These are phyloP conservation scores for Fusarium sp. DNA, from an alignment of 2,329 filamentous ascomycete genomes.

Conservation along the genomic window DNA sequence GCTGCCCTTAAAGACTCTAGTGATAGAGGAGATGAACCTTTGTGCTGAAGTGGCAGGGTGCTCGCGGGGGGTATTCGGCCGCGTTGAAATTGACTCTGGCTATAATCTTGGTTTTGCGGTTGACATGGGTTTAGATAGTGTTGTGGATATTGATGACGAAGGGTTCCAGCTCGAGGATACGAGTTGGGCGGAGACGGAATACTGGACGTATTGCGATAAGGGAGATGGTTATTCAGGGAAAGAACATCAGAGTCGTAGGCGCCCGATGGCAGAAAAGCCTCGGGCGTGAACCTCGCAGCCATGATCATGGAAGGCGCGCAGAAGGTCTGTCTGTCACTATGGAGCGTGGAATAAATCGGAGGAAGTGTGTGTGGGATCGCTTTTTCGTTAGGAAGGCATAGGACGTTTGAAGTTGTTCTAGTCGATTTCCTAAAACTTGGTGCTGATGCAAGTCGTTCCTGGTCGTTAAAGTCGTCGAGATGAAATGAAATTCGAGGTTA, in stretches of 20 bases:
- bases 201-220: slow-evolving; percentile 24
- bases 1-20: slow-evolving; percentile 40
- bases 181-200: slow-evolving; percentile 32
- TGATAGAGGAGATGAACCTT: slow-evolving; percentile 34
- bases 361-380: slow-evolving; percentile 17
- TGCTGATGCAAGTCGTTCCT: not conserved
- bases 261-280: slow-evolving; percentile 43
- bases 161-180: slow-evolving; percentile 29
- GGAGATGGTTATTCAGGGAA: slow-evolving; percentile 28
- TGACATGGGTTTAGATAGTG: slow-evolving; percentile 33
- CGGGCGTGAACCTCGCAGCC: slow-evolving; percentile 39
- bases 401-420: slow-evolving; percentile 18
- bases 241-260: slow-evolving; percentile 37
- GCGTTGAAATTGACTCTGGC: slow-evolving; percentile 23
- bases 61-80: slow-evolving; percentile 39
- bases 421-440: slow-evolving; percentile 12
- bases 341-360: slow-evolving; percentile 31
- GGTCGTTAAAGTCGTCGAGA: slow-evolving; percentile 2
- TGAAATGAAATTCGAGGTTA: not conserved
- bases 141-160: slow-evolving; percentile 38
- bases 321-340: slow-evolving; percentile 8
- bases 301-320: slow-evolving; percentile 33
- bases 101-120: slow-evolving; percentile 27
- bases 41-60: slow-evolving; percentile 29
- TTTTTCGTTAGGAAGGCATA: slow-evolving; percentile 35